phyloP scores from a whole-genome alignment of 345 rosid species.

The Sisymbrium irio region DNA sequence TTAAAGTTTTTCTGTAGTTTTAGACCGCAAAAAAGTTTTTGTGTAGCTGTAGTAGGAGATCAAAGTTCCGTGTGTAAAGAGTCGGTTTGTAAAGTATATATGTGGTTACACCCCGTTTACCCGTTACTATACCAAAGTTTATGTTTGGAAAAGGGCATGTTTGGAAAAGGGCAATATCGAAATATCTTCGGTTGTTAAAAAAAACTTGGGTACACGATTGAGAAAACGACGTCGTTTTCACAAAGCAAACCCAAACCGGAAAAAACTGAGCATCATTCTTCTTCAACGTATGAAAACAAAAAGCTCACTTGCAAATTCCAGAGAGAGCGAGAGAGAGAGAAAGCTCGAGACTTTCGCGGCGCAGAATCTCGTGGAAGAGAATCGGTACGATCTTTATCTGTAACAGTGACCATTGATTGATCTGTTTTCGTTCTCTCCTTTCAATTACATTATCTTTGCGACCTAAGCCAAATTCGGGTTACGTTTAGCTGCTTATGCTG shows the following conservation, averaged over 20 bases:
- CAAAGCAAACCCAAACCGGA: background rate
- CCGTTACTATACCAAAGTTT: no score
- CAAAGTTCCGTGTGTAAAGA: no score
- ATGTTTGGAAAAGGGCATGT: no score
- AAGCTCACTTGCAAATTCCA: background rate
- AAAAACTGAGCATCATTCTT: background rate
- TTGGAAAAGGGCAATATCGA: no score
- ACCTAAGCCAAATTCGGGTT: no score
- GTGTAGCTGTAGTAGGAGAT: no score
- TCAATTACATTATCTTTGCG: background rate
- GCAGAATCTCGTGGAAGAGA: background rate
- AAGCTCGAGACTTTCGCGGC: background rate
- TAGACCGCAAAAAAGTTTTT: no score
- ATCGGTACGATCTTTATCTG: slow-evolving; percentile 10
- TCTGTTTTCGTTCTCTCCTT: background rate
- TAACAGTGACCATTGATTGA: background rate
- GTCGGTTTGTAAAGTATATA: no score
- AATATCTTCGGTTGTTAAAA: no score
- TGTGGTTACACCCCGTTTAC: no score
- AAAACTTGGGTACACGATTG: background rate
- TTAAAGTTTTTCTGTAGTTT: no score
- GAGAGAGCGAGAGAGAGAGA: background rate
- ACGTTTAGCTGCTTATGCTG: background rate
- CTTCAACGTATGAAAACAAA: background rate
- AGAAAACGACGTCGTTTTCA: background rate